phyloP scores from a whole-genome alignment of 768 basidiomycete genomes.

The Suillus decipiens region DNA sequence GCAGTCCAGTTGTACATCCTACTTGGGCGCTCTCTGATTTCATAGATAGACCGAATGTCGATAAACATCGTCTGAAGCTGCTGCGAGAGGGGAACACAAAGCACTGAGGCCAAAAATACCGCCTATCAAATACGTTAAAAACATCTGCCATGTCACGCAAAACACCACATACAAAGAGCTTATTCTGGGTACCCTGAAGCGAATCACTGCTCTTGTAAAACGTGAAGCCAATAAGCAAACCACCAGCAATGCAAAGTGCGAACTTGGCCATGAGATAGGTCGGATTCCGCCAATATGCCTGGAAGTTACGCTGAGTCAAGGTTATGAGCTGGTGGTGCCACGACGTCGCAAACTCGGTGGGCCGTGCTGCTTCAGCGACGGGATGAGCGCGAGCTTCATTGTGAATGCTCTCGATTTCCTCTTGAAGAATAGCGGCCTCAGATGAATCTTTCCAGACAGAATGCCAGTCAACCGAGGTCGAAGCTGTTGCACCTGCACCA shows the following conservation, averaged over 20 bases:
- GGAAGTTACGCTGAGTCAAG: slow-evolving; percentile 46
- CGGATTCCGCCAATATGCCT: slow-evolving; percentile 56
- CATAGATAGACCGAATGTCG: slow-evolving; percentile 56
- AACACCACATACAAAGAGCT: slow-evolving; percentile 53
- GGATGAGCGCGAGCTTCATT: slow-evolving; percentile 45
- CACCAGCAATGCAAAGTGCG: slow-evolving; percentile 51
- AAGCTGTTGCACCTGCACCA: slow-evolving; percentile 74
- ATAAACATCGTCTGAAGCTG: slow-evolving; percentile 67
- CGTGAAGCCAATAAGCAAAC: slow-evolving; percentile 61
- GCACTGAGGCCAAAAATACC: slow-evolving; percentile 57
- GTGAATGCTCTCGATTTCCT: slow-evolving; percentile 51
- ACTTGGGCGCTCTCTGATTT: slow-evolving; percentile 65
- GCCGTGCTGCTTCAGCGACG: slow-evolving; percentile 37
- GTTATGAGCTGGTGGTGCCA: slow-evolving; percentile 51
- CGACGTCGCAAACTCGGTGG: slow-evolving; percentile 51
- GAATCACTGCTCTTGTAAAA: slow-evolving; percentile 58
- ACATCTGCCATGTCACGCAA: background rate
- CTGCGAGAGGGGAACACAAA: slow-evolving; percentile 54
- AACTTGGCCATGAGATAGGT: slow-evolving; percentile 64
- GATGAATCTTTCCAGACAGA: slow-evolving; percentile 80
- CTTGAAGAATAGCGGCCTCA: slow-evolving; percentile 46
- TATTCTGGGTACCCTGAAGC: slow-evolving; percentile 63
- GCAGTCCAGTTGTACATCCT: slow-evolving; percentile 69
- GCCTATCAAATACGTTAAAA: slow-evolving; percentile 34
- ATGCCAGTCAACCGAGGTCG: slow-evolving; percentile 84